Percentiles rank a stretch among this genome's conserved stretches.
Evolutionary conservation across 495 filamentous ascomycete species (phyloP).

Genomic region (Talaromyces wortmannii): DNA sequence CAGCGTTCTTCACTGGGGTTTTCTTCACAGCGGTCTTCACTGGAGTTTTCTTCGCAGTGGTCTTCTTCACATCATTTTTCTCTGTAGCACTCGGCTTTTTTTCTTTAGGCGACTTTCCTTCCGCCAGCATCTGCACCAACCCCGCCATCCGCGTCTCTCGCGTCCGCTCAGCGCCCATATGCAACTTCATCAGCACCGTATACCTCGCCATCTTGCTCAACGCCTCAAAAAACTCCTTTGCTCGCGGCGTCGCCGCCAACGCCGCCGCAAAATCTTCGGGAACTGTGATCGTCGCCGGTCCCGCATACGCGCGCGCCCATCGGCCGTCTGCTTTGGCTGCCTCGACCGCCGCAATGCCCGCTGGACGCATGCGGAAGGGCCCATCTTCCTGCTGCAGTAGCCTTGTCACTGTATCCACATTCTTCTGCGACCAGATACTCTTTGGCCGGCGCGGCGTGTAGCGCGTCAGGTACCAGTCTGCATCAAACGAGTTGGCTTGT

Average conservation of each 20-base stretch:
- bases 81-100: neutral
- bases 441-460: conserved; percentile 48
- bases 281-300: conserved; percentile 31
- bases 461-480: conserved; percentile 35
- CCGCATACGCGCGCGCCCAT: conserved; percentile 48
- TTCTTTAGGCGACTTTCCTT: neutral
- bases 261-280: conserved; percentile 34
- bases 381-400: conserved; percentile 25
- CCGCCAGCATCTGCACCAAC: conserved; percentile 15
- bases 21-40: neutral
- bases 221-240: conserved; percentile 26
- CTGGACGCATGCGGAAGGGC: conserved; percentile 28
- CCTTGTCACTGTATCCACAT: conserved; percentile 34
- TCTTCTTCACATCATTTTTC: neutral
- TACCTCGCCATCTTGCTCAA: conserved; percentile 37
- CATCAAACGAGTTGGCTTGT: conserved; percentile 33
- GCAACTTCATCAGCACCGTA: conserved; percentile 31
- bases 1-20: neutral
- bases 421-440: conserved; percentile 47
- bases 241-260: conserved; percentile 19
- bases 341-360: conserved; percentile 41
- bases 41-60: neutral
- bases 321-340: conserved; percentile 47
- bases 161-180: conserved; percentile 20
- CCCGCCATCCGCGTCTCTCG: conserved; percentile 13